phyloP scores from a whole-genome alignment of 2,329 filamentous ascomycete genomes.

The Stagonosporopsis rhizophila region DNA sequence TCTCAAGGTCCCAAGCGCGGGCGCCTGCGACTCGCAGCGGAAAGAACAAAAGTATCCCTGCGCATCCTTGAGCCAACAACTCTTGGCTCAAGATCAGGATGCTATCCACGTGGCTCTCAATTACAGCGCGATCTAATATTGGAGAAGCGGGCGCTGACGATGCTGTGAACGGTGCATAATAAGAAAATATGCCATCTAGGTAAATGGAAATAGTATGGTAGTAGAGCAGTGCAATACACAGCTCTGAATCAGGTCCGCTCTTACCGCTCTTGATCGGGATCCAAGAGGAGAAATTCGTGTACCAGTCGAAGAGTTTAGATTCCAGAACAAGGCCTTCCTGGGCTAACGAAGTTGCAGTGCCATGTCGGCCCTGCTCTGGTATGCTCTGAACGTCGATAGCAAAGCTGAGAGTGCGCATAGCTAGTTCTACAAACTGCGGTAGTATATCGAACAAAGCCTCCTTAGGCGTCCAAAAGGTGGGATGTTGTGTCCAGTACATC shows the following conservation, averaged over 20 bases:
- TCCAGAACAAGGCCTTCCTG: slow-evolving; percentile 30
- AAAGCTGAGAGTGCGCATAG: slow-evolving; percentile 24
- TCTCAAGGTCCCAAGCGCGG: slow-evolving; percentile 14
- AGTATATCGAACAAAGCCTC: slow-evolving; percentile 38
- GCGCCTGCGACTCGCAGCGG: slow-evolving; percentile 39
- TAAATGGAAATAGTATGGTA: slow-evolving; percentile 40
- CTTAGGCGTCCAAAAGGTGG: slow-evolving; percentile 29
- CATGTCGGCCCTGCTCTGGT: background rate
- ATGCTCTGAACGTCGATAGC: background rate
- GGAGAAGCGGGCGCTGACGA: slow-evolving; percentile 22
- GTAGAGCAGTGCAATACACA: slow-evolving; percentile 25
- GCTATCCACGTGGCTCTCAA: slow-evolving; percentile 26
- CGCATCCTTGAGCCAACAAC: slow-evolving; percentile 25
- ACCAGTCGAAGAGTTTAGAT: slow-evolving; percentile 27
- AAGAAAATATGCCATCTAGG: slow-evolving; percentile 38
- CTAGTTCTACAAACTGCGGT: slow-evolving; percentile 29
- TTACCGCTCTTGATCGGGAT: no score
- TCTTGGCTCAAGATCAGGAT: slow-evolving; percentile 29
- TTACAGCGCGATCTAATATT: slow-evolving; percentile 16
- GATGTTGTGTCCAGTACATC: slow-evolving; percentile 25
- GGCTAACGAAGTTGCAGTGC: slow-evolving; percentile 17
- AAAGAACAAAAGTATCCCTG: slow-evolving; percentile 36
- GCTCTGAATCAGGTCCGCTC: slow-evolving; percentile 18
- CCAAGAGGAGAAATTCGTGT: background rate
- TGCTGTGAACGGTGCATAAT: slow-evolving; percentile 28